Percentiles rank a stretch among this genome's conserved stretches.
phyloP scores from a whole-genome alignment of 192 early-diverging fungal species.

The Entrophospora sp. region DNA sequence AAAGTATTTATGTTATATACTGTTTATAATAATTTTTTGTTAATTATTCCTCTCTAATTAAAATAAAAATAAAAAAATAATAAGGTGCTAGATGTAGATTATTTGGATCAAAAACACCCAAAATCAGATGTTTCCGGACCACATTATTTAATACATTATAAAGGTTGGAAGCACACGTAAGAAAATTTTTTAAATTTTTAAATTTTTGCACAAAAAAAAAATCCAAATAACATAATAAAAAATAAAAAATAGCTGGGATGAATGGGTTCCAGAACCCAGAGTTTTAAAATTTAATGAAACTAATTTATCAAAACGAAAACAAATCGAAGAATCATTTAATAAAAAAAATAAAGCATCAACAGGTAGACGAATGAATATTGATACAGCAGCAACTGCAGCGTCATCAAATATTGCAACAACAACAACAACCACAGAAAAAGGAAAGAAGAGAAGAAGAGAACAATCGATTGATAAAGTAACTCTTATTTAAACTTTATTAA shows the following conservation, averaged over 20 bases:
- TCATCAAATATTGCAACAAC: no score
- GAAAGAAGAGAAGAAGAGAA: slow-evolving; percentile 9
- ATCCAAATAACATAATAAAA: no score
- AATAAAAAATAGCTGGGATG: slow-evolving; percentile 87
- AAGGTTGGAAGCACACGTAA: slow-evolving; percentile 95
- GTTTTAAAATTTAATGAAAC: slow-evolving; percentile 77
- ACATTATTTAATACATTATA: slow-evolving; percentile 94
- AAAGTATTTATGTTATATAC: background rate
- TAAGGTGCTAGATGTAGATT: no score
- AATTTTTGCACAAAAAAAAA: no score
- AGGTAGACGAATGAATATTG: no score
- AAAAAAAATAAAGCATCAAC: slow-evolving; percentile 40
- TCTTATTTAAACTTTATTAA: no score
- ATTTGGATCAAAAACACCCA: no score
- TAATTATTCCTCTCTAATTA: no score
- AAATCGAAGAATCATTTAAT: slow-evolving; percentile 52
- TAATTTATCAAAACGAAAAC: slow-evolving; percentile 72
- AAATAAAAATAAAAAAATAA: no score
- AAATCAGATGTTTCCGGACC: slow-evolving; percentile 62
- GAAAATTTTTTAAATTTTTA: slow-evolving; percentile 8
- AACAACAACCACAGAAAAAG: background rate
- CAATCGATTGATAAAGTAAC: slow-evolving; percentile 5
- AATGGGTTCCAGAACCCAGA: slow-evolving; percentile 92
- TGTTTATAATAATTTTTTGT: no score
- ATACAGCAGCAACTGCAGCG: no score